Evolutionary conservation across 495 filamentous ascomycete species (phyloP).

Genomic region (Lasiosphaeria miniovina): DNA sequence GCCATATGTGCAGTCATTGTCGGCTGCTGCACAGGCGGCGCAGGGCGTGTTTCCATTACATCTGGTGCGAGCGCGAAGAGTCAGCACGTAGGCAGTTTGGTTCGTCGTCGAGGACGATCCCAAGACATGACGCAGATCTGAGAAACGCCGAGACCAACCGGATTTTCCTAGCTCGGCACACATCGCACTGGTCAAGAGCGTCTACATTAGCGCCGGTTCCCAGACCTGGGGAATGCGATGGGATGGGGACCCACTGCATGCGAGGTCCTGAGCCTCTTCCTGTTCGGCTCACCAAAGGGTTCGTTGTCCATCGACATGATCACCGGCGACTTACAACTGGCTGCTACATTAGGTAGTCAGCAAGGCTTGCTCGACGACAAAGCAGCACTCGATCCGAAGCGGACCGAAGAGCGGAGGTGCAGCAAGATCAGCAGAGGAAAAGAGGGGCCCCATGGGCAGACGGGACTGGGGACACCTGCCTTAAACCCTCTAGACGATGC

Average conservation of each 20-base stretch:
- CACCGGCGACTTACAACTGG: neutral
- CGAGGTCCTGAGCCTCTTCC: conserved; percentile 27
- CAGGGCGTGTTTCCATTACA: conserved; percentile 37
- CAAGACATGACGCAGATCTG: neutral
- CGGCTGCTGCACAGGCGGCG: conserved; percentile 24
- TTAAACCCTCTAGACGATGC: conserved; percentile 8
- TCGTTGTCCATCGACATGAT: conserved; percentile 14
- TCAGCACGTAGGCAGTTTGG: neutral
- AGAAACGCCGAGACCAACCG: conserved; percentile 10
- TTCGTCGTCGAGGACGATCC: neutral
- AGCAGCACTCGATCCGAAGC: conserved; percentile 18
- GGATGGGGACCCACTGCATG: conserved; percentile 23
- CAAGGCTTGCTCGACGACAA: neutral
- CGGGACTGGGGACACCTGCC: neutral
- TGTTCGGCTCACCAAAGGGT: conserved; percentile 10
- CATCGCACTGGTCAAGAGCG: conserved; percentile 17
- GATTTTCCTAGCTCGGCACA: conserved; percentile 27
- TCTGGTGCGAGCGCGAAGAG: conserved; percentile 10
- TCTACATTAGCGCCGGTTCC: neutral
- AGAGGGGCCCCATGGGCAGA: conserved; percentile 4
- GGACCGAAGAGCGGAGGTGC: conserved; percentile 15
- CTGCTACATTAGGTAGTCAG: conserved; percentile 5
- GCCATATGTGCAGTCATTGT: conserved; percentile 34
- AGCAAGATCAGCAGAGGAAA: conserved; percentile 1
- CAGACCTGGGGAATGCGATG: neutral